Evolutionary conservation across 2,329 filamentous ascomycete genomes (phyloP), one percentile per base, ranked within the genome.

Genomic region (Epichloe amarillans): DNA sequence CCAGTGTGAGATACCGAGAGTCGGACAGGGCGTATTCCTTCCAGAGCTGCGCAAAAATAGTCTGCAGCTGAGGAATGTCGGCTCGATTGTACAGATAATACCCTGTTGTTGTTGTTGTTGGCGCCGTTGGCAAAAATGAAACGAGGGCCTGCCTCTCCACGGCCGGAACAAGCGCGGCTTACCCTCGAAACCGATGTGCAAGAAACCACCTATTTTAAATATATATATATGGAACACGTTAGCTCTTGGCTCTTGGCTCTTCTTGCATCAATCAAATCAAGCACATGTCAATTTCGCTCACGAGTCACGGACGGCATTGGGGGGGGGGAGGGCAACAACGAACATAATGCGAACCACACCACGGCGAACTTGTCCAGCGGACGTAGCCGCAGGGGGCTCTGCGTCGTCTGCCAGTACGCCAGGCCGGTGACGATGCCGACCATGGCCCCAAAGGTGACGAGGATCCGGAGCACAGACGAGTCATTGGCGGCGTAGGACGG

Each of bases 21-120:
- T 95, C 89, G 2, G 86, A 90, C 36, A 90, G 75, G 3, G 86
- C 77, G 64, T 95, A 95, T 67, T 95, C 89, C 64, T 95, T 95
- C 89, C 89, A 95, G 43, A 95, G 72, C 70, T 95, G 88, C 3
- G 84, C 87, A 51, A 90, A 84, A 7, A 93, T 69, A 50, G 83
- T 81, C 63, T 88, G 83, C 53, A 79, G 79, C 11, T 76, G 71
- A 0, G 82, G 79, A 63, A 95, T 75, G 23, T 69, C 71, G 21
- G 71, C 67, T 64, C 87, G 84, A 63, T 90, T 80, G 55, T 78
- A 66, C 55, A 89, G 75, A 63, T 88, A 94, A 66, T 94, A 95
- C 38, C 83, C 80, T 82, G 42, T 35, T 15, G 14, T n/a, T 11
- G 23, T 19, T 11, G 21, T 40, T 15, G 19, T 19, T 5, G 15